Conservation (phyloP, 805 yeast genomes). For the Saccharomycopsis olivae region DNA sequence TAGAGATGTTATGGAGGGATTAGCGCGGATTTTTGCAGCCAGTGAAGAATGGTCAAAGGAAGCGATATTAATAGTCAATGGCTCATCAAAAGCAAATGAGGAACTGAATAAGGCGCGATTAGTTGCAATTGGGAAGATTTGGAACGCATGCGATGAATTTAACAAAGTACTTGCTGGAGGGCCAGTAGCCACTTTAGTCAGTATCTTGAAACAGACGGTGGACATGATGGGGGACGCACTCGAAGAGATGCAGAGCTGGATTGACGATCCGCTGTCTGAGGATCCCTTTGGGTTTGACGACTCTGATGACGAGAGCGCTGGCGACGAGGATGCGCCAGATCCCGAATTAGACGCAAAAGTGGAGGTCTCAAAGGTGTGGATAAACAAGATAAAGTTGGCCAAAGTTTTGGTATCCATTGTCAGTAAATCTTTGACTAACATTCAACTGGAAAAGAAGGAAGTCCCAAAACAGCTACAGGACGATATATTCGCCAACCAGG, state of each 20-base stretch:
- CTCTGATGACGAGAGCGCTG: conserved; percentile 21
- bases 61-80: too few species aligned
- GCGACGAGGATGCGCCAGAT: conserved; percentile 20
- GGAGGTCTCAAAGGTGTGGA: conserved; percentile 38
- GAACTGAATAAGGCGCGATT: conserved; percentile 38
- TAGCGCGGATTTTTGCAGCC: too few species aligned
- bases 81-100: too few species aligned
- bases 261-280: conserved; percentile 45
- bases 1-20: conserved; percentile 1
- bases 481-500: too few species aligned
- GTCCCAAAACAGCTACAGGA: too few species aligned
- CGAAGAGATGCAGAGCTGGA: conserved; percentile 63
- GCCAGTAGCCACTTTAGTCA: too few species aligned
- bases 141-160: conserved; percentile 55
- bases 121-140: conserved; percentile 52
- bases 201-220: too few species aligned
- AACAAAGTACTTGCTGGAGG: too few species aligned
- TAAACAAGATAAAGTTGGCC: conserved; percentile 41
- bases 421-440: conserved; percentile 36
- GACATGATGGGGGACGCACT: conserved; percentile 52
- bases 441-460: too few species aligned
- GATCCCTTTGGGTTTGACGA: conserved; percentile 44
- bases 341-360: conserved; percentile 28
- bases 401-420: conserved; percentile 50
- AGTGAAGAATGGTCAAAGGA: too few species aligned